Evolutionary conservation across 768 basidiomycete genomes (phyloP), one percentile per base, ranked within the genome.

Genomic region (Epithele typhae): DNA sequence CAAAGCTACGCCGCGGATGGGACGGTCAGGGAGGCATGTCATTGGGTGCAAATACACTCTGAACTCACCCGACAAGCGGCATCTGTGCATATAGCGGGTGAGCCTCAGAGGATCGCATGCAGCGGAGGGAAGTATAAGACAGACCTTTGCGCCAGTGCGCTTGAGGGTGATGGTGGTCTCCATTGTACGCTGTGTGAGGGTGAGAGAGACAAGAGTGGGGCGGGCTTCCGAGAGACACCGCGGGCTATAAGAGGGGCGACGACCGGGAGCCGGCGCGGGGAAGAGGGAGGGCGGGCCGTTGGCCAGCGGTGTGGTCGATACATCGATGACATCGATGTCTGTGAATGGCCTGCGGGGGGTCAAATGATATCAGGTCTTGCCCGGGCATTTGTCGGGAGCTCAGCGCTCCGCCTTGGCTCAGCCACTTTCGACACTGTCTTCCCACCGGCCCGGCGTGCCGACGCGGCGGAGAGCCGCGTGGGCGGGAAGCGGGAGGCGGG

Each of bases 51-150:
- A n/a, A n/a, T n/a, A n/a, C n/a, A n/a, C n/a, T 21, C 34, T 42
- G 27, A 24, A 59, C 77, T 71, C 59, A 84, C 83, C 83, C 83
- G 42, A 85, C 76, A 37, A 79, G 64, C 59, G 83, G 83, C 83
- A 86, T 86, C 83, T 86, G 33, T 15, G 15, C n/a, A n/a, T n/a
- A n/a, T 33, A 11, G 25, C 41, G 24, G 24, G 48, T 36, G 46
- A 19, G 43, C 35, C 23, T 18, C 39, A 21, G 45, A 40, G 18
- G n/a, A n/a, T n/a, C n/a, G n/a, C n/a, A n/a, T 24, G 17, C 15
- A 33, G 14, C 34, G 30, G 30, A 15, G 44, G 6, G 11, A n/a
- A 37, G 15, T 19, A 11, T 22, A 14, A 15, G 7, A 36, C 62
- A 18, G 47, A 75, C 84, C 76, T 82, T 77, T 51, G 76, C 73